Conservation (phyloP, 805 yeast genomes). For the Suhomyces sp. region DNA sequence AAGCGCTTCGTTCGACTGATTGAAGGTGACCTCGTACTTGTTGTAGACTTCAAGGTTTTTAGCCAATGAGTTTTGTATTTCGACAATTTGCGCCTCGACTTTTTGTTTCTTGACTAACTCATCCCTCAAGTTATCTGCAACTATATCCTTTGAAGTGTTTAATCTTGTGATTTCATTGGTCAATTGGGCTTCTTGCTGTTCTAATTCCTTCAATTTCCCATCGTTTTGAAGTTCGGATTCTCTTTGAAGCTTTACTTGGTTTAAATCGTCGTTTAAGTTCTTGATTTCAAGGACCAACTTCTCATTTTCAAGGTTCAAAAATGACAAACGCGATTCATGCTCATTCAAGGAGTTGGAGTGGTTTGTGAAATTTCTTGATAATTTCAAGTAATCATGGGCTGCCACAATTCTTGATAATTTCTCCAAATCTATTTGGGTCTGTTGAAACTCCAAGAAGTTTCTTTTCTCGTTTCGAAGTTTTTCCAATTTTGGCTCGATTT, state of each 20-base stretch:
- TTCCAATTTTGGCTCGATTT: conserved; percentile 89
- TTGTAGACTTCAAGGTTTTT: conserved; percentile 38
- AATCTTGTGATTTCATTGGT: conserved; percentile 68
- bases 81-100: conserved; percentile 32
- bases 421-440: conserved; percentile 77
- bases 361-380: conserved; percentile 40
- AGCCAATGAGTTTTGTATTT: conserved; percentile 31
- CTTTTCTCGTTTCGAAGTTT: conserved; percentile 79
- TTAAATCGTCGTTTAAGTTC: conserved; percentile 61
- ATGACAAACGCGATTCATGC: conserved; percentile 40
- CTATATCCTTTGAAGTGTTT: conserved; percentile 60
- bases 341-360: conserved; percentile 44
- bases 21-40: conserved; percentile 46
- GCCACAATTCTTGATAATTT: conserved; percentile 68
- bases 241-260: conserved; percentile 49
- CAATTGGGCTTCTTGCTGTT: conserved; percentile 52
- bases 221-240: conserved; percentile 62
- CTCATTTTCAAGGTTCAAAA: conserved; percentile 44
- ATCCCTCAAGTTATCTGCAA: conserved; percentile 56
- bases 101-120: conserved; percentile 40
- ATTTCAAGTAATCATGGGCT: conserved; percentile 65
- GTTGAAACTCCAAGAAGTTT: conserved; percentile 81
- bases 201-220: conserved; percentile 58
- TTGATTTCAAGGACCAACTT: conserved; percentile 54
- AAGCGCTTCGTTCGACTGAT: conserved; percentile 43